These are phyloP conservation scores for Macrotyloma uniflorum DNA, from an alignment of 306 rosid species.

Conservation along the genomic window DNA sequence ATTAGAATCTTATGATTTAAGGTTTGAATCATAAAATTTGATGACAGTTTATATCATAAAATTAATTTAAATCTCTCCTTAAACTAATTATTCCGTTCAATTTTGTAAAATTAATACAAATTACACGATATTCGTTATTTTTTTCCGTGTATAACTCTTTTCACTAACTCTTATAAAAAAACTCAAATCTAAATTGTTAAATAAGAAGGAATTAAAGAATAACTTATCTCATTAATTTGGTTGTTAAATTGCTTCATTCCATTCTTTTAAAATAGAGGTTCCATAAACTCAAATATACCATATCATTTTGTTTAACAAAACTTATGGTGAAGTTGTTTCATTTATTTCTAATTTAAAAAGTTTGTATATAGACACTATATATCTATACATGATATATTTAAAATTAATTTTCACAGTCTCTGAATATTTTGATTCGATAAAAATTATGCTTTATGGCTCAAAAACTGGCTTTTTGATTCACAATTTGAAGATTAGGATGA, in stretches of 20 bases:
- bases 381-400: background rate
- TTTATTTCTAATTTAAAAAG: background rate
- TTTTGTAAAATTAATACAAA: background rate
- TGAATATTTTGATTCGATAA: background rate
- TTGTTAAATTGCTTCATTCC: background rate
- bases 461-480: background rate
- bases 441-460: background rate
- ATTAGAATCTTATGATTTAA: no score
- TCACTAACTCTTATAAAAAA: background rate
- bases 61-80: background rate
- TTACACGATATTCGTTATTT: background rate
- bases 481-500: background rate
- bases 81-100: background rate
- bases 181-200: background rate
- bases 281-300: background rate
- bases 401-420: background rate
- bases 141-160: no score
- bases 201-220: background rate
- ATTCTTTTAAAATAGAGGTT: background rate
- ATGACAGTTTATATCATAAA: background rate
- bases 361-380: background rate
- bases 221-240: background rate
- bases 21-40: background rate
- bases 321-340: background rate
- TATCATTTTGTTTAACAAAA: background rate